Evolutionary conservation across 1,284 basidiomycete species (phyloP), one percentile per base, ranked within the genome.

Genomic region (Mycena citricolor): DNA sequence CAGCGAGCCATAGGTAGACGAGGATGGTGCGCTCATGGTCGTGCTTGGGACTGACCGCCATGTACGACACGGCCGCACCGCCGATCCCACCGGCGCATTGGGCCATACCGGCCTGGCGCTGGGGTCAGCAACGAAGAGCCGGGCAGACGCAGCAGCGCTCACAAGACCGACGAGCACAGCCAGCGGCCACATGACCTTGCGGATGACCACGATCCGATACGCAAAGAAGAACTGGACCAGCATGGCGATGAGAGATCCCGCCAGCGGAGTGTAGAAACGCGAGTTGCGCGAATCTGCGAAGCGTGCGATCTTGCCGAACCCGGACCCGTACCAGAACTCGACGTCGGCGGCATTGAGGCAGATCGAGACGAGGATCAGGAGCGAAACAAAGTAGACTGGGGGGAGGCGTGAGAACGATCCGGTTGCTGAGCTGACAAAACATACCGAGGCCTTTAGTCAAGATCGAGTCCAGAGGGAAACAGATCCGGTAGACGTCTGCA

Each of bases 201-300:
- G 32, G 10, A 46, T 19, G 16, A 29, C 13, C 22, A 39, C 37
- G 22, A 60, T 57, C 12, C 56, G 54, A 40, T 55, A 51, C 33
- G 42, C 47, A 41, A 57, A 57, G 39, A 57, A 60, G 14, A 52
- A 16, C 38, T 60, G 57, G 25, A 53, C 50, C 13, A 52, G 30
- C 10, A 54, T 42, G 4, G 49, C 48, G 14, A 54, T 37, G 19
- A 56, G 22, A 0, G 52, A 36, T 11, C 54, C 56, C 19, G 57
- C 28, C n/a, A 57, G 37, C 2, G 54, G 52, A 2, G 47, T 51
- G 38, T 57, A 55, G 36, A 57, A 52, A 3, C 39, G 35, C 0
- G 45, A 50, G 31, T 50, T 40, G 21, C 47, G 44, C 4, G 39
- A 32, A 19, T 45, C 19, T 16, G 44, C 34, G 20, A 60, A 41